These are phyloP conservation scores for Fraxinus dipetala DNA, from an alignment of 305 asterid genomes.

Conservation along the genomic window DNA sequence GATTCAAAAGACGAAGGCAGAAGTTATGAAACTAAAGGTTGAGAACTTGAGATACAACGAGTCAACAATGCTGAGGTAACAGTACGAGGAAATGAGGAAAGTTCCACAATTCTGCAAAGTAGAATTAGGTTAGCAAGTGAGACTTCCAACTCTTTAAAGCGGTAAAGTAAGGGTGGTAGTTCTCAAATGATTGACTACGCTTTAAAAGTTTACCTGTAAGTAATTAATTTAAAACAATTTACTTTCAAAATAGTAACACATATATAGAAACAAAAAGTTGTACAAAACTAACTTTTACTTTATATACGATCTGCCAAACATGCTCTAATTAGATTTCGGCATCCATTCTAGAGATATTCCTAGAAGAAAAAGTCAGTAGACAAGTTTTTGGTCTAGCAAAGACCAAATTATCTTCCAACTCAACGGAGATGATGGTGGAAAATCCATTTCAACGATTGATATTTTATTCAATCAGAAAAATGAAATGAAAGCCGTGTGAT, in stretches of 20 bases:
- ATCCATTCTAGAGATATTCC: constrained; percentile 6
- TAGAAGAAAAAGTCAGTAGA: constrained; percentile 6
- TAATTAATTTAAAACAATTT: background rate
- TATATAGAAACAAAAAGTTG: background rate
- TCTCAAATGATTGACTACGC: background rate
- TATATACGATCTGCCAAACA: background rate
- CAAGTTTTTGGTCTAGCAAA: background rate
- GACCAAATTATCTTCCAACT: background rate
- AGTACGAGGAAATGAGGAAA: background rate
- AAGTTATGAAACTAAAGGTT: constrained; percentile 2
- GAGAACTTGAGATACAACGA: background rate
- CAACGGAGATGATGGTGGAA: constrained; percentile 3
- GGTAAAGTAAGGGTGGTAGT: background rate
- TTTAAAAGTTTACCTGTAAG: background rate
- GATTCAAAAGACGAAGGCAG: constrained; percentile 13
- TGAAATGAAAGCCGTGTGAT: constrained; percentile 16
- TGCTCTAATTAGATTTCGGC: constrained; percentile 16
- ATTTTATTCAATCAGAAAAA: constrained; percentile 14
- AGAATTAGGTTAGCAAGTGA: background rate
- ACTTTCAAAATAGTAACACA: background rate
- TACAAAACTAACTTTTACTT: background rate
- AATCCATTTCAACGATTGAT: constrained; percentile 19
- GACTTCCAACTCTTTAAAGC: constrained; percentile 10
- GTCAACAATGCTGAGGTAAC: background rate
- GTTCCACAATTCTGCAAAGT: background rate